Evolutionary conservation across 179 eudicot genomes (phyloP).

Genomic region (Beta lomatogona): DNA sequence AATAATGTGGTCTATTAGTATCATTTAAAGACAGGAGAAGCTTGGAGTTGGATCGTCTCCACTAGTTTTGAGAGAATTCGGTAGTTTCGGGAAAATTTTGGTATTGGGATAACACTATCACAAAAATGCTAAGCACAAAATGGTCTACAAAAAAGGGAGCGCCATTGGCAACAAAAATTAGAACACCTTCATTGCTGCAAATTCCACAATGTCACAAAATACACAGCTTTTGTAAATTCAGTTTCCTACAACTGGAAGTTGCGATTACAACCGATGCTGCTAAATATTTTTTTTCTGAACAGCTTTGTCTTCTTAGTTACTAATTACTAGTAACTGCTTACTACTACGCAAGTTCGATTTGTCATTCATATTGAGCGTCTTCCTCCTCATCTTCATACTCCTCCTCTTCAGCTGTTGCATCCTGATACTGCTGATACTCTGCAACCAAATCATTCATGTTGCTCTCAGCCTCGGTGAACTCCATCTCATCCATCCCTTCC

Average conservation of each 20-base stretch:
- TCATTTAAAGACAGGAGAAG: too few relatives aligned
- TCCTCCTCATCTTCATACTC: slow-evolving; percentile 61
- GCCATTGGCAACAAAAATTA: slow-evolving; percentile 2
- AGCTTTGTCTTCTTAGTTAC: background rate
- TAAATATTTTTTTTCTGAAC: background rate
- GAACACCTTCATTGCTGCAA: slow-evolving; percentile 2
- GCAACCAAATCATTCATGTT: slow-evolving; percentile 69
- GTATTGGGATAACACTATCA: too few relatives aligned
- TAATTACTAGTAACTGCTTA: background rate
- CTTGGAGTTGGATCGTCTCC: too few relatives aligned
- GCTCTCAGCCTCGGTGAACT: slow-evolving; percentile 48
- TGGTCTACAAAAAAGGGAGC: background rate
- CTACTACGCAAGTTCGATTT: background rate
- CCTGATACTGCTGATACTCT: slow-evolving; percentile 70
- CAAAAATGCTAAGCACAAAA: background rate
- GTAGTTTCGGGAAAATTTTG: too few relatives aligned
- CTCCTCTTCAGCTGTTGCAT: slow-evolving; percentile 57
- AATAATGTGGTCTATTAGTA: too few relatives aligned
- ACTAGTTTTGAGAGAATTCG: too few relatives aligned
- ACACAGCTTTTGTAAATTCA: slow-evolving; percentile 5
- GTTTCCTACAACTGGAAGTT: slow-evolving; percentile 40
- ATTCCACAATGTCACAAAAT: slow-evolving; percentile 21
- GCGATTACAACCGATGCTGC: slow-evolving; percentile 36
- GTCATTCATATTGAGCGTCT: slow-evolving; percentile 34
- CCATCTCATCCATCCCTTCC: slow-evolving; percentile 65